A percentile compares a stretch with the other conserved stretches of the same genome.
phyloP scores from a whole-genome alignment of 2,329 filamentous ascomycete species.

The Mycosphaerella arachidis region DNA sequence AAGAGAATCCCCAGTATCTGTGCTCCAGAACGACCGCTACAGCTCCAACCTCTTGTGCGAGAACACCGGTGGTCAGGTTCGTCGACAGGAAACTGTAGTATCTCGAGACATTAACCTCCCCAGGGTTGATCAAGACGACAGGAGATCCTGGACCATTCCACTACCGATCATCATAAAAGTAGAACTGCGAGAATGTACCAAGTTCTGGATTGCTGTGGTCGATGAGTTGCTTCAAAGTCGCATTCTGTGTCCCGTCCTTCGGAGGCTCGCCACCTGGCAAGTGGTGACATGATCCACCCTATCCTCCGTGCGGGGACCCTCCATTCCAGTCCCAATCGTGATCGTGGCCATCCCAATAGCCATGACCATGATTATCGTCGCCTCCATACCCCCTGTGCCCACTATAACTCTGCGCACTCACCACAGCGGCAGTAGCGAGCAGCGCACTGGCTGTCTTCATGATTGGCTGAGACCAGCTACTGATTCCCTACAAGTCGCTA shows the following conservation, averaged over 20 bases:
- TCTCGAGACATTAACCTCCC: constrained; percentile 45
- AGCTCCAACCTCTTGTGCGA: constrained; percentile 50
- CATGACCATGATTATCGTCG: constrained; percentile 2
- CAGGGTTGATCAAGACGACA: constrained; percentile 42
- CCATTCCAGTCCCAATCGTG: constrained; percentile 14
- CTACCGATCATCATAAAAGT: constrained; percentile 49
- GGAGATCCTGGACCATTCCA: constrained; percentile 54
- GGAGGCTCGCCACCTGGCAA: constrained; percentile 9
- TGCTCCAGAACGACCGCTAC: constrained; percentile 56
- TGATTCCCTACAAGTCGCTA: background rate
- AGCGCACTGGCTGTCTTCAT: background rate
- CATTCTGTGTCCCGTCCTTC: constrained; percentile 13
- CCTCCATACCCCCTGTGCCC: constrained; percentile 4
- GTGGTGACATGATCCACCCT: constrained; percentile 4
- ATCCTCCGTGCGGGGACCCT: constrained; percentile 9
- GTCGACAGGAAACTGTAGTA: constrained; percentile 52
- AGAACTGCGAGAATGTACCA: constrained; percentile 53
- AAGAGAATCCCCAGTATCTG: constrained; percentile 55
- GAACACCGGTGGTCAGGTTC: constrained; percentile 46
- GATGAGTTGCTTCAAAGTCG: constrained; percentile 52
- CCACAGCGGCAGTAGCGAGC: background rate
- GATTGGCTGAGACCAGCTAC: background rate
- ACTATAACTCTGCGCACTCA: constrained; percentile 3
- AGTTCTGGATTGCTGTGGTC: constrained; percentile 55
- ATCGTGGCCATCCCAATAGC: background rate